phyloP scores from a whole-genome alignment of 1,284 basidiomycete genomes.

The Trametes versicolor region DNA sequence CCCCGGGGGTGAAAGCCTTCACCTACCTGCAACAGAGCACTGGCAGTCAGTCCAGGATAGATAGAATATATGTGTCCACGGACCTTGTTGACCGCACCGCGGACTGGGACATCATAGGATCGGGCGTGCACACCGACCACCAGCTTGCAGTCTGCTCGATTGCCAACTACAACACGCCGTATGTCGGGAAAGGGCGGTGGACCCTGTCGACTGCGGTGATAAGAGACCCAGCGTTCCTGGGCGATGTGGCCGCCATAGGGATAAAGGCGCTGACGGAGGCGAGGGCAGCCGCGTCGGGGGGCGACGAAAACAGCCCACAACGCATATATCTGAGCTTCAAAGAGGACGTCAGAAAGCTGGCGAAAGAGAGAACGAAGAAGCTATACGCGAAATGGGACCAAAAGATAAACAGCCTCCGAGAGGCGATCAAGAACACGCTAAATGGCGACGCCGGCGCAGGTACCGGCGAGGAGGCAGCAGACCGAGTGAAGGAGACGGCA shows the following conservation, averaged over 20 bases:
- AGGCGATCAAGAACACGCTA: neutral
- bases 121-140: neutral
- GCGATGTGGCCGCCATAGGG: neutral
- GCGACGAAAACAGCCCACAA: neutral
- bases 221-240: neutral
- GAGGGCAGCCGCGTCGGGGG: neutral
- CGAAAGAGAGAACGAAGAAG: neutral
- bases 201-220: neutral
- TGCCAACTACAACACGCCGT: neutral
- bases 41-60: constrained; percentile 3
- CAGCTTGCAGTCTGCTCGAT: neutral
- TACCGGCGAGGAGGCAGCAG: neutral
- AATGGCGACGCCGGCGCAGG: neutral
- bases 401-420: neutral
- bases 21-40: neutral
- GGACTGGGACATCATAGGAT: neutral
- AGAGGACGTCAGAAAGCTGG: neutral
- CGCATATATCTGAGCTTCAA: neutral
- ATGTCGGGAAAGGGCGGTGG: constrained; percentile 7
- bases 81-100: neutral
- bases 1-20: neutral
- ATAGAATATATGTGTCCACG: neutral
- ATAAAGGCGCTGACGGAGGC: too few species aligned
- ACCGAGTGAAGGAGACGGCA: neutral
- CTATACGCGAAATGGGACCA: neutral